Conservation (phyloP, 345 rosid genomes). For the Iberis pinnata region DNA sequence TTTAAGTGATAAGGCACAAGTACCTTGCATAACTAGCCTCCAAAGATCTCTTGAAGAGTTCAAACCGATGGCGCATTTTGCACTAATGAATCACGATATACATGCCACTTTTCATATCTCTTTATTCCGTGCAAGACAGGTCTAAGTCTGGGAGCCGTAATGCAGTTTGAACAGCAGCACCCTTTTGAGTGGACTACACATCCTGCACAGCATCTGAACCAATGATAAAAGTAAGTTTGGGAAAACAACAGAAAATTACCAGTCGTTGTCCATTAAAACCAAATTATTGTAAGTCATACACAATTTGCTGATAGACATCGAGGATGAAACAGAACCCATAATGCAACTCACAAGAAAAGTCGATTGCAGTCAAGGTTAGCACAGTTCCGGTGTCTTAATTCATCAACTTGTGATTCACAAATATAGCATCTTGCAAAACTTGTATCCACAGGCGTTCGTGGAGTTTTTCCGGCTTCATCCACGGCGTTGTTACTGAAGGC, state of each 20-base stretch:
- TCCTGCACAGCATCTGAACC: conserved; percentile 56
- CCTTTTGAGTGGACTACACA: conserved; percentile 57
- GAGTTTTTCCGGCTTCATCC: conserved; percentile 22
- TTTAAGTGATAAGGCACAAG: neutral
- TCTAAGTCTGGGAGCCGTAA: conserved; percentile 63
- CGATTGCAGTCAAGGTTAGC: conserved; percentile 89
- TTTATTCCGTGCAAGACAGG: conserved; percentile 68
- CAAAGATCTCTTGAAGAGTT: conserved; percentile 1
- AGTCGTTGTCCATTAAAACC: neutral
- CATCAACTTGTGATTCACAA: conserved; percentile 53
- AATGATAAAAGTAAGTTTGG: conserved; percentile 6
- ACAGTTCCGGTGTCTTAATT: conserved; percentile 84
- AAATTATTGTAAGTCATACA: neutral
- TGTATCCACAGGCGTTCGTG: conserved; percentile 28
- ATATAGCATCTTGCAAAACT: conserved; percentile 62
- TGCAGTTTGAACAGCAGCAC: conserved; percentile 66
- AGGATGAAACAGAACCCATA: conserved; percentile 1
- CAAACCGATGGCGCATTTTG: conserved; percentile 26
- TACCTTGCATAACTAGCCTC: conserved; percentile 12
- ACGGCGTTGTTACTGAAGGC: conserved; percentile 38
- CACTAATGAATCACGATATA: conserved; percentile 44
- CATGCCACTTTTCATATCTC: conserved; percentile 83
- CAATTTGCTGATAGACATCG: neutral
- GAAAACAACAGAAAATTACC: neutral
- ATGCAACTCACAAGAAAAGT: conserved; percentile 67